phyloP scores from a whole-genome alignment of 371 early-diverging fungal species.

The Globomyces sp. region DNA sequence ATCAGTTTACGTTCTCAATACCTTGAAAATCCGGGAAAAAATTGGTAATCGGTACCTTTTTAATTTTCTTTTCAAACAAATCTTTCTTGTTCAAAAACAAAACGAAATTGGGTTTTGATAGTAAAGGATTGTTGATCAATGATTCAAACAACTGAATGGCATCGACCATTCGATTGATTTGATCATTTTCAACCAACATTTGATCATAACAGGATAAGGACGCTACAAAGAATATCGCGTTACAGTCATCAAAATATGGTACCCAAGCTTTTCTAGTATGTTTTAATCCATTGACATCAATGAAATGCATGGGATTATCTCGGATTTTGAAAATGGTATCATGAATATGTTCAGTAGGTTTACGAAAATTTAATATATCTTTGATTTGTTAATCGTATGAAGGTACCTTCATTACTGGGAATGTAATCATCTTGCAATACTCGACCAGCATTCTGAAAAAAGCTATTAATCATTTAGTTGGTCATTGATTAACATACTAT shows the following conservation, averaged over 20 bases:
- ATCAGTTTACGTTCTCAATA: neutral
- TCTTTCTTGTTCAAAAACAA: constrained; percentile 75
- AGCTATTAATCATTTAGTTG: too few species aligned
- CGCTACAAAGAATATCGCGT: constrained; percentile 59
- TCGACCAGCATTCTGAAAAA: too few species aligned
- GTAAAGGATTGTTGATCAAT: constrained; percentile 68
- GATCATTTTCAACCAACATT: constrained; percentile 71
- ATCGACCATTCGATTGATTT: constrained; percentile 43
- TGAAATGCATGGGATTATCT: constrained; percentile 2
- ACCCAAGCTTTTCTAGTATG: constrained; percentile 85
- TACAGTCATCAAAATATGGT: constrained; percentile 80
- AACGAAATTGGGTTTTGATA: constrained; percentile 63
- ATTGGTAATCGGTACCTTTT: constrained; percentile 31
- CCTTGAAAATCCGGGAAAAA: constrained; percentile 52
- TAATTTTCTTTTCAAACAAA: constrained; percentile 57
- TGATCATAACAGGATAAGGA: constrained; percentile 72
- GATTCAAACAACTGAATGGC: constrained; percentile 73
- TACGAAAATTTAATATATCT: constrained; percentile 12
- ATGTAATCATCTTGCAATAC: neutral
- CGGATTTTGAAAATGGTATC: constrained; percentile 9
- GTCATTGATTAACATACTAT: too few species aligned
- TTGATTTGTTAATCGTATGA: neutral
- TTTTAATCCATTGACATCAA: constrained; percentile 12
- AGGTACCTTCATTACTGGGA: constrained; percentile 1
- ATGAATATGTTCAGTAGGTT: neutral